Conservation (phyloP, 2,329 filamentous ascomycete species). For the Penicillium sp. region DNA sequence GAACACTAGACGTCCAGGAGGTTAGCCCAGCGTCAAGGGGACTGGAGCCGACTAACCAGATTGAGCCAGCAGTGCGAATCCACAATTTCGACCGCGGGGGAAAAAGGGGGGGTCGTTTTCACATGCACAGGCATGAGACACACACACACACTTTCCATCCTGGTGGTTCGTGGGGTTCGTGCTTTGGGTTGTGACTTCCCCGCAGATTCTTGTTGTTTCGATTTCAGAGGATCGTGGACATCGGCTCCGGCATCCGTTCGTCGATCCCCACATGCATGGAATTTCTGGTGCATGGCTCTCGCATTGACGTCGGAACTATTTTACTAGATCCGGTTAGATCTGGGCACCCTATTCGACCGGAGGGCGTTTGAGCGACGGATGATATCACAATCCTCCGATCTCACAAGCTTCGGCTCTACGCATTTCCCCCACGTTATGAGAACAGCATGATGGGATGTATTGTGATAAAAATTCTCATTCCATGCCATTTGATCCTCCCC, state of each 20-base stretch:
- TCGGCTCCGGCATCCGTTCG: not conserved
- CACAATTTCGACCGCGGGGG: not conserved
- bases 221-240: not conserved
- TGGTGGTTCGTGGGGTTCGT: not conserved
- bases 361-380: not conserved
- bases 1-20: not conserved
- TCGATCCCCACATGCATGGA: not conserved
- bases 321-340: constrained; percentile 1
- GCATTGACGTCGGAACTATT: not conserved
- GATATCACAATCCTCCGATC: constrained; percentile 3
- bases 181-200: not conserved
- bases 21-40: not conserved
- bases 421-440: not conserved
- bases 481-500: not conserved
- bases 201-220: not conserved
- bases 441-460: not conserved
- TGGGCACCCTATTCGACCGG: not conserved
- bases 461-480: not conserved
- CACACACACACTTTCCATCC: not conserved
- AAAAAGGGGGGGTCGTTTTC: not conserved
- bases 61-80: not conserved
- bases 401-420: constrained; percentile 1
- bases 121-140: not conserved
- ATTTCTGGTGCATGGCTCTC: not conserved
- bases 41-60: not conserved